phyloP scores from a whole-genome alignment of 192 early-diverging fungal genomes.

The Kappamyces sp. region DNA sequence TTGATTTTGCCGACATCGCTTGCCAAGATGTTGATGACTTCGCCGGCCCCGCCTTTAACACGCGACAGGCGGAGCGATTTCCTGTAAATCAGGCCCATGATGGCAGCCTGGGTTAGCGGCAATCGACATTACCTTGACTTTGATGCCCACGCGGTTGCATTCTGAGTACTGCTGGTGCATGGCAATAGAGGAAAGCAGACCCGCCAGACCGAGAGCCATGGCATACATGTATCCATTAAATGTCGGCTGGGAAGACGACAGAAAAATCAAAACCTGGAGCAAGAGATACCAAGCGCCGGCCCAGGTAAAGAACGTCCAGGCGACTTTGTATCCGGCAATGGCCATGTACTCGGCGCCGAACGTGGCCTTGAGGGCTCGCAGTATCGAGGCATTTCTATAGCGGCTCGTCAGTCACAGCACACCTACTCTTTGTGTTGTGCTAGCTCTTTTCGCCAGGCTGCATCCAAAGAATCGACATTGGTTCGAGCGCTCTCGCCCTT shows the following conservation, averaged over 20 bases:
- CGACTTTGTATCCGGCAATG: slow-evolving; percentile 54
- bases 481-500: slow-evolving; percentile 40
- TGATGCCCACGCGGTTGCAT: slow-evolving; percentile 33
- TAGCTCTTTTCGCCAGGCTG: slow-evolving; percentile 42
- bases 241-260: background rate
- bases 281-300: slow-evolving; percentile 53
- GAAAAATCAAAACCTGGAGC: slow-evolving; percentile 24
- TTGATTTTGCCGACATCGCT: slow-evolving; percentile 55
- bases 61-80: slow-evolving; percentile 56
- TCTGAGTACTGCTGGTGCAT: slow-evolving; percentile 42
- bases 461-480: slow-evolving; percentile 45
- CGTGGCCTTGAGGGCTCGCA: slow-evolving; percentile 41
- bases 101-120: slow-evolving; percentile 33
- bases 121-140: slow-evolving; percentile 6
- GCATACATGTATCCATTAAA: slow-evolving; percentile 49
- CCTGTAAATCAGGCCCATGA: slow-evolving; percentile 60
- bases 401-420: background rate
- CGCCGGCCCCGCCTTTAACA: slow-evolving; percentile 53
- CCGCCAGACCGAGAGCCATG: slow-evolving; percentile 45
- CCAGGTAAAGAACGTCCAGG: slow-evolving; percentile 59
- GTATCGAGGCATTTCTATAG: slow-evolving; percentile 47
- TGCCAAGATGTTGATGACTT: slow-evolving; percentile 55
- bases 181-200: slow-evolving; percentile 34
- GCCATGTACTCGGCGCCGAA: slow-evolving; percentile 49
- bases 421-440: slow-evolving; percentile 39